Conservation (phyloP, 1,284 basidiomycete species). For the Tausonia pullulans region DNA sequence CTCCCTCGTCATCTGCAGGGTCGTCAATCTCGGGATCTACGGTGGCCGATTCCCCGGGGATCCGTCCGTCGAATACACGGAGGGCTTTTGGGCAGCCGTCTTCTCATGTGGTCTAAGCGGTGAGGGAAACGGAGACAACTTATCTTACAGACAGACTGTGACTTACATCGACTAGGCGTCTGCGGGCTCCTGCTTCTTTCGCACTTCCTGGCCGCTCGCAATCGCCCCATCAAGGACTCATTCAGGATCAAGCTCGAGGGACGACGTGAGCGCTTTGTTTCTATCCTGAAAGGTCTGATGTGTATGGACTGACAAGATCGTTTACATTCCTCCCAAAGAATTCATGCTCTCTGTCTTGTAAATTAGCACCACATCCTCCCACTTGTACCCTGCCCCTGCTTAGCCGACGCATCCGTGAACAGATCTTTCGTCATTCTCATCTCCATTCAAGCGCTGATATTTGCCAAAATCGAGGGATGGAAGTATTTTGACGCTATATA, state of each 20-base stretch:
- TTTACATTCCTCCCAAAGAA: neutral
- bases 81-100: conserved; percentile 22
- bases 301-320: too few relatives aligned
- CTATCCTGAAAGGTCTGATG: too few relatives aligned
- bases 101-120: conserved; percentile 8
- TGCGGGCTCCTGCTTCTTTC: conserved; percentile 17
- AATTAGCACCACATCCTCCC: neutral
- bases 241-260: conserved; percentile 8
- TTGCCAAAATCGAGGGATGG: conserved; percentile 19
- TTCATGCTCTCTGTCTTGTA: conserved; percentile 9
- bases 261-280: neutral
- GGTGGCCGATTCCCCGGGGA: neutral
- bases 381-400: neutral
- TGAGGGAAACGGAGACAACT: too few relatives aligned
- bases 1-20: too few relatives aligned
- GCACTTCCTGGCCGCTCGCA: conserved; percentile 7
- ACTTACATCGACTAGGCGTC: neutral
- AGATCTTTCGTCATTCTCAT: conserved; percentile 15
- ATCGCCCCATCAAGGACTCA: conserved; percentile 1
- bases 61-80: neutral
- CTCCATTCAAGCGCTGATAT: conserved; percentile 23
- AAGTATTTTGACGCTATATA: conserved; percentile 21
- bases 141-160: too few relatives aligned
- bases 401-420: neutral
- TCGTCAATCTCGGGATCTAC: conserved; percentile 10